These are phyloP conservation scores for Podaxis sp. DNA, from an alignment of 768 basidiomycete genomes.

Conservation along the genomic window DNA sequence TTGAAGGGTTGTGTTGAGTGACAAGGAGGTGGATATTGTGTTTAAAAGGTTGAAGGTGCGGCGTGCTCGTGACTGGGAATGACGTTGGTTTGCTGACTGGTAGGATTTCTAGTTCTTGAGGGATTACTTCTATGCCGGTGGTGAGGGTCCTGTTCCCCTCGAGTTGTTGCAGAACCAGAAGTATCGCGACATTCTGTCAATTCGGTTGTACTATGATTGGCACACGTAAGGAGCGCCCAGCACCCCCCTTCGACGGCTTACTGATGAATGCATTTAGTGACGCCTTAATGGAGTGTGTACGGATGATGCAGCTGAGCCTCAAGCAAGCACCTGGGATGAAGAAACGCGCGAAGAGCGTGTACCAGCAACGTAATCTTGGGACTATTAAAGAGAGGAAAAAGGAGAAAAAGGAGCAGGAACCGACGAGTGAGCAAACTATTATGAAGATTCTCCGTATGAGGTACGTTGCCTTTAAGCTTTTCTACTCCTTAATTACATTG, in stretches of 20 bases:
- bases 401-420: conserved; percentile 84
- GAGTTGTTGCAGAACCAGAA: conserved; percentile 91
- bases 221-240: conserved; percentile 57
- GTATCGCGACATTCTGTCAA: conserved; percentile 86
- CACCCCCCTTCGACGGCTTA: conserved; percentile 2
- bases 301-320: conserved; percentile 89
- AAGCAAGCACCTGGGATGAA: conserved; percentile 72
- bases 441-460: conserved; percentile 95
- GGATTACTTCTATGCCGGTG: conserved; percentile 93
- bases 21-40: conserved; percentile 98
- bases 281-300: conserved; percentile 88
- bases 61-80: neutral
- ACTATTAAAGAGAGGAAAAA: conserved; percentile 94
- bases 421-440: conserved; percentile 84
- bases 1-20: conserved; percentile 82
- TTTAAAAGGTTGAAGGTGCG: conserved; percentile 94
- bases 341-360: conserved; percentile 91
- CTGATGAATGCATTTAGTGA: conserved; percentile 44
- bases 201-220: conserved; percentile 97
- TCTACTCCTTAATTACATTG: conserved; percentile 5
- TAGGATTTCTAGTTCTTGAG: conserved; percentile 68
- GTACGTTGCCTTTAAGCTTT: conserved; percentile 34
- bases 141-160: conserved; percentile 86
- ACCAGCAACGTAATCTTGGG: conserved; percentile 89
- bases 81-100: neutral